Conservation (phyloP, 2,329 filamentous ascomycete genomes). For the Calcarisporium arbuscula region DNA sequence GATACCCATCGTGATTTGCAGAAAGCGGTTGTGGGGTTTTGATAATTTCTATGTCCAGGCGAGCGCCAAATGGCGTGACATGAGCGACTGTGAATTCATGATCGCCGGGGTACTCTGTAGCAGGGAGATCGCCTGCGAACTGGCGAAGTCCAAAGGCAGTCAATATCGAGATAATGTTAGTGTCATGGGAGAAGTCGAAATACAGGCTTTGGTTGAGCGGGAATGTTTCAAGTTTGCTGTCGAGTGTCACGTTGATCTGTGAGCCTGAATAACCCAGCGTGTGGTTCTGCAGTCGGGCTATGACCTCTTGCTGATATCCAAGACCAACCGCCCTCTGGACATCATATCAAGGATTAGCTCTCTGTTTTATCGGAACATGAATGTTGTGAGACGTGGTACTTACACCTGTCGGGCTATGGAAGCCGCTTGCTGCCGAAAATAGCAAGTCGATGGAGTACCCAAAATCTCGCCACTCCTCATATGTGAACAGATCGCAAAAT, state of each 20-base stretch:
- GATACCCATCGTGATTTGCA: conserved; percentile 48
- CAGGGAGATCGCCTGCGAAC: conserved; percentile 55
- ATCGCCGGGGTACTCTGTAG: conserved; percentile 45
- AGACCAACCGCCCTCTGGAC: conserved; percentile 61
- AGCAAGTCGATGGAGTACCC: conserved; percentile 64
- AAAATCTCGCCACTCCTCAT: conserved; percentile 66
- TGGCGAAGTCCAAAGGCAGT: conserved; percentile 68
- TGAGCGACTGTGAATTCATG: conserved; percentile 62
- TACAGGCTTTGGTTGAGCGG: conserved; percentile 68
- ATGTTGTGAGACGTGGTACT: conserved; percentile 15
- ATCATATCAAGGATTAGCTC: neutral
- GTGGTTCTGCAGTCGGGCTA: conserved; percentile 64
- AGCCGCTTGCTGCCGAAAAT: conserved; percentile 56
- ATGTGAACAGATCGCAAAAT: conserved; percentile 71
- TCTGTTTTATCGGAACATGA: neutral
- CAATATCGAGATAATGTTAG: conserved; percentile 63
- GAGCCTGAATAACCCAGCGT: conserved; percentile 51
- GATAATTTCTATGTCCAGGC: conserved; percentile 70
- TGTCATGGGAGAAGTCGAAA: conserved; percentile 74
- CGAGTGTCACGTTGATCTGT: conserved; percentile 63
- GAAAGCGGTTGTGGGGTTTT: conserved; percentile 57
- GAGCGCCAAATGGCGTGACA: conserved; percentile 64
- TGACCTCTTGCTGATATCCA: conserved; percentile 66
- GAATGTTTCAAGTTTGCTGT: conserved; percentile 62
- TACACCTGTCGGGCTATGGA: conserved; percentile 57